These are phyloP conservation scores for Inonotus obliquus DNA, from an alignment of 1,284 basidiomycete species.

Conservation along the genomic window DNA sequence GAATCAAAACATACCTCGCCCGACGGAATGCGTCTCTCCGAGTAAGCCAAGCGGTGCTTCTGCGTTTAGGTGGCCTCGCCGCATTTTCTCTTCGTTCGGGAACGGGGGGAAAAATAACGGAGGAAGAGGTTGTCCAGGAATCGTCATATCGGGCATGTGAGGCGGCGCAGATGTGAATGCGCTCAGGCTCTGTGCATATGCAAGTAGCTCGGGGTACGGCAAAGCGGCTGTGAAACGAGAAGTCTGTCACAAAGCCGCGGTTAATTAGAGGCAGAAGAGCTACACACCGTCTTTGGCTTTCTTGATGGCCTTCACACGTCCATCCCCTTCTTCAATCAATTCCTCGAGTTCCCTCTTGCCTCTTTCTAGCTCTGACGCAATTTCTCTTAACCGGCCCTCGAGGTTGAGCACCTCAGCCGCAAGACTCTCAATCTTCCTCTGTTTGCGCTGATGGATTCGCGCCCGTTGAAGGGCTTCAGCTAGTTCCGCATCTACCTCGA, in stretches of 20 bases:
- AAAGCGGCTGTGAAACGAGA: constrained; percentile 50
- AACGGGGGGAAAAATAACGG: constrained; percentile 81
- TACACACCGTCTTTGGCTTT: constrained; percentile 62
- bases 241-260: background rate
- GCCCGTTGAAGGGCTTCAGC: constrained; percentile 61
- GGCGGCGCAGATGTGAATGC: constrained; percentile 81
- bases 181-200: constrained; percentile 76
- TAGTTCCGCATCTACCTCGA: constrained; percentile 55
- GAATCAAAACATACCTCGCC: constrained; percentile 48
- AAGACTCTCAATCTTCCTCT: constrained; percentile 64
- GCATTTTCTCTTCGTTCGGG: constrained; percentile 84
- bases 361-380: constrained; percentile 55
- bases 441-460: constrained; percentile 67
- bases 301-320: constrained; percentile 61
- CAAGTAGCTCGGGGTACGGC: constrained; percentile 72
- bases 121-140: constrained; percentile 65
- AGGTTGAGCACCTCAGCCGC: constrained; percentile 64
- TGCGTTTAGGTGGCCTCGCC: constrained; percentile 67
- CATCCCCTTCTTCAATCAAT: constrained; percentile 67
- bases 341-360: constrained; percentile 63
- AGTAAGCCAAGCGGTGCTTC: constrained; percentile 70
- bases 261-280: background rate
- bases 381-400: constrained; percentile 60
- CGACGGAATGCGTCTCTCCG: constrained; percentile 76
- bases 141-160: constrained; percentile 67